phyloP scores from a whole-genome alignment of 2,329 filamentous ascomycete species.

The Cordyceps farinosa region DNA sequence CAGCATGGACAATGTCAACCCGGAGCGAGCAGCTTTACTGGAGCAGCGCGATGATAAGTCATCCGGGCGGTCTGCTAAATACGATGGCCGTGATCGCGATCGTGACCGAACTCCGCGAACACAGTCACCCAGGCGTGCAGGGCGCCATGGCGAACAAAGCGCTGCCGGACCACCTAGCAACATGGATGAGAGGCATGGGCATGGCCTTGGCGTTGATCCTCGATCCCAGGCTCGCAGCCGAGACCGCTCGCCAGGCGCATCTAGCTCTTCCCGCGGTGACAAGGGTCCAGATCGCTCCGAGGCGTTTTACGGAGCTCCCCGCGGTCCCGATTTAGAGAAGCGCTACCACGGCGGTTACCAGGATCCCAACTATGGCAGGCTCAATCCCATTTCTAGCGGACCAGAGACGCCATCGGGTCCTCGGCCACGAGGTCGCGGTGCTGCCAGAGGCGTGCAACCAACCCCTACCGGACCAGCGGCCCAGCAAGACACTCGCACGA shows the following conservation, averaged over 20 bases:
- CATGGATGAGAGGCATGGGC: conserved; percentile 47
- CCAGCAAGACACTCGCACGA: conserved; percentile 42
- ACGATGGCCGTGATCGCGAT: conserved; percentile 46
- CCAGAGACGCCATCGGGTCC: conserved; percentile 54
- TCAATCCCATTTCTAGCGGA: conserved; percentile 50
- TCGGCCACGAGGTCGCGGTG: conserved; percentile 46
- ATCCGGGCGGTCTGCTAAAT: conserved; percentile 38
- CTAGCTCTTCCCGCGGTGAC: conserved; percentile 25
- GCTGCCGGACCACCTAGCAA: conserved; percentile 30
- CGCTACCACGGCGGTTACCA: conserved; percentile 42
- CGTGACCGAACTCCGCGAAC: conserved; percentile 39
- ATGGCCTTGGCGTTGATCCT: conserved; percentile 37
- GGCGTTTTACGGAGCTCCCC: conserved; percentile 36
- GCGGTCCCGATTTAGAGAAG: conserved; percentile 48
- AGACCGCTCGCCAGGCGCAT: conserved; percentile 31
- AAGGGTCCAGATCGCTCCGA: conserved; percentile 38
- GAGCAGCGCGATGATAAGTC: conserved; percentile 35
- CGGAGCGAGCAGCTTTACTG: conserved; percentile 45
- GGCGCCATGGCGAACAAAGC: conserved; percentile 31
- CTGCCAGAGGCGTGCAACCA: conserved; percentile 35
- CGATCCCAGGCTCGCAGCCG: conserved; percentile 32
- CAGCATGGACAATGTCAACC: conserved; percentile 41
- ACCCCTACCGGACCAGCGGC: conserved; percentile 35
- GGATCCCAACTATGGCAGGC: conserved; percentile 60
- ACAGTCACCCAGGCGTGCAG: conserved; percentile 48